Percentiles rank a stretch among this genome's conserved stretches.
Conservation (phyloP, 306 rosid species). For the Inga leiocalycina region DNA sequence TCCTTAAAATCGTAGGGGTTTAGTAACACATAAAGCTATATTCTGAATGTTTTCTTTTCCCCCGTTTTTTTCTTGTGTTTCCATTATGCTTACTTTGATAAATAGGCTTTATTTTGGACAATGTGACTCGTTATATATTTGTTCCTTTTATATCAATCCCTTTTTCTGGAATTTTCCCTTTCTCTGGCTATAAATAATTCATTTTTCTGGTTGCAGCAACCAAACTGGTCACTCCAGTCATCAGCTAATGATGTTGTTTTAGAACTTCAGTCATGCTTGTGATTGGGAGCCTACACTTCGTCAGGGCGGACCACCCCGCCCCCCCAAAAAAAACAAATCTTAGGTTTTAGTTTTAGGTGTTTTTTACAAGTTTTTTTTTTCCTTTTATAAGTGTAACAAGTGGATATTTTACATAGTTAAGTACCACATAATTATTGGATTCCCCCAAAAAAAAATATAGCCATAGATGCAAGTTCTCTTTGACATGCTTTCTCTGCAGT, state of each 20-base stretch:
- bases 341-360: neutral
- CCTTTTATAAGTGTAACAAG: neutral
- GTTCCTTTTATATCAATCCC: no score
- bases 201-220: slow-evolving; percentile 42
- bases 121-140: neutral
- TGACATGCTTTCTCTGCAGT: neutral
- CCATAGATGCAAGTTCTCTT: neutral
- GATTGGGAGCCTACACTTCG: neutral
- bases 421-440: neutral
- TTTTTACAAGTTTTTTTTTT: neutral
- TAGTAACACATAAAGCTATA: neutral
- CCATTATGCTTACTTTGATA: neutral
- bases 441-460: neutral
- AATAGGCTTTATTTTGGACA: neutral
- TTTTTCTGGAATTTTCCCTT: neutral
- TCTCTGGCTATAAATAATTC: neutral
- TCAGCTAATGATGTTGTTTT: slow-evolving; percentile 29
- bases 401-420: neutral
- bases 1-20: neutral
- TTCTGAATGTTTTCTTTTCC: neutral
- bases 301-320: neutral
- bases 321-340: neutral
- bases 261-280: slow-evolving; percentile 27
- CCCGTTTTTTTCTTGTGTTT: neutral
- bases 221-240: slow-evolving; percentile 34